Conservation (phyloP, 1,139 yeast species). For the Candida buenavistaensis region DNA sequence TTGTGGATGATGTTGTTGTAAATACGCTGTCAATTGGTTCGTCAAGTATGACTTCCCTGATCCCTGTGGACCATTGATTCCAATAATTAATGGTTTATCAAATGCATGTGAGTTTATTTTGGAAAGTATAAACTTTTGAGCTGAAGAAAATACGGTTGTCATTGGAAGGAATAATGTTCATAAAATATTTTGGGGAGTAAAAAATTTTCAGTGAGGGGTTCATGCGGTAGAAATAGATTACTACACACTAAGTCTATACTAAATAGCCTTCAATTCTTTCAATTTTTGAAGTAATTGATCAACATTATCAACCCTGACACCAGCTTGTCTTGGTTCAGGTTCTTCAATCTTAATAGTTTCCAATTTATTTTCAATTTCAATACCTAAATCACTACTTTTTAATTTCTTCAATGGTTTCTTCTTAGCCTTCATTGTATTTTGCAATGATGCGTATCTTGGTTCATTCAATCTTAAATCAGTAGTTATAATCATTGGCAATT, state of each 20-base stretch:
- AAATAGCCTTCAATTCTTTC: conserved; percentile 65
- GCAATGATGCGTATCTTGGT: conserved; percentile 91
- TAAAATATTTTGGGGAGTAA: neutral
- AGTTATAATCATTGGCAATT: conserved; percentile 82
- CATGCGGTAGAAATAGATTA: no score
- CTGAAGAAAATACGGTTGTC: no score
- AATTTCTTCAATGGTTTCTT: conserved; percentile 85
- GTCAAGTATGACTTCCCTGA: conserved; percentile 83
- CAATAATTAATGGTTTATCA: conserved; percentile 55
- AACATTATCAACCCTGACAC: conserved; percentile 74
- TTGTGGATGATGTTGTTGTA: conserved; percentile 36
- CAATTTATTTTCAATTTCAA: conserved; percentile 64
- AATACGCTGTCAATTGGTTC: conserved; percentile 35
- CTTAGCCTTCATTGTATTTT: conserved; percentile 97
- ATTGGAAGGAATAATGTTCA: no score
- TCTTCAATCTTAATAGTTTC: conserved; percentile 76
- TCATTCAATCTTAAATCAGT: conserved; percentile 92
- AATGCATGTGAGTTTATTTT: conserved; percentile 2
- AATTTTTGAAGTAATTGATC: conserved; percentile 81
- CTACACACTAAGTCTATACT: no score
- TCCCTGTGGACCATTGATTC: conserved; percentile 90
- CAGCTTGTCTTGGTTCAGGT: conserved; percentile 81
- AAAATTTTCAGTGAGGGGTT: conserved; percentile 1
- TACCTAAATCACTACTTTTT: conserved; percentile 68
- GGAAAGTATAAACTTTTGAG: neutral